phyloP scores from a whole-genome alignment of 1,139 yeast genomes.

The Saccharomycopsis hybrid region DNA sequence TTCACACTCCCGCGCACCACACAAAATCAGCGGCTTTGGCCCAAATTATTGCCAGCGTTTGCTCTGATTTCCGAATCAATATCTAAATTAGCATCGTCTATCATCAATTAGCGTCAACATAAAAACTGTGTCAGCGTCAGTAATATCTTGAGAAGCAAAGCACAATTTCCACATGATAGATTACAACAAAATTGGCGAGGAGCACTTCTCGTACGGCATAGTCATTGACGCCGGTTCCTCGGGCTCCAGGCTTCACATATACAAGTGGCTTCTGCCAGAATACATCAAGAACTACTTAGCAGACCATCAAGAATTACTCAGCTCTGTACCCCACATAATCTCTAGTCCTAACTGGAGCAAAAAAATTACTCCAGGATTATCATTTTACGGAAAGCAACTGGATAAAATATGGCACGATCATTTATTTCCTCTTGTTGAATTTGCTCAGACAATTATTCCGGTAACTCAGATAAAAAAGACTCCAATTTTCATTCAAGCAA shows the following conservation, averaged over 20 bases:
- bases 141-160: too few species aligned
- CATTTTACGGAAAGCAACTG: conserved; percentile 46
- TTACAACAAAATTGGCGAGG: conserved; percentile 5
- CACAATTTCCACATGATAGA: too few species aligned
- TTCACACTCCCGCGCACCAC: too few species aligned
- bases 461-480: conserved; percentile 44
- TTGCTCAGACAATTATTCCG: conserved; percentile 59
- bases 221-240: conserved; percentile 81
- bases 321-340: conserved; percentile 55
- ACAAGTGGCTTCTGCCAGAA: conserved; percentile 53
- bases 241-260: conserved; percentile 68
- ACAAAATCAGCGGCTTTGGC: too few species aligned
- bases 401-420: conserved; percentile 50
- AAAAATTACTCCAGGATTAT: conserved; percentile 67
- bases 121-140: too few species aligned
- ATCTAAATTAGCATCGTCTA: too few species aligned
- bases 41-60: too few species aligned
- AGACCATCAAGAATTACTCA: conserved; percentile 26
- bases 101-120: too few species aligned
- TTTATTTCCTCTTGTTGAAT: conserved; percentile 45
- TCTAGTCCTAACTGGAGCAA: conserved; percentile 55
- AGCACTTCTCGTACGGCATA: conserved; percentile 46
- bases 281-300: conserved; percentile 24
- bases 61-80: too few species aligned
- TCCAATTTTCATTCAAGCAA: conserved; percentile 68